These are phyloP conservation scores for Stereocaulon alpinum DNA, from an alignment of 495 filamentous ascomycete species.

Conservation along the genomic window DNA sequence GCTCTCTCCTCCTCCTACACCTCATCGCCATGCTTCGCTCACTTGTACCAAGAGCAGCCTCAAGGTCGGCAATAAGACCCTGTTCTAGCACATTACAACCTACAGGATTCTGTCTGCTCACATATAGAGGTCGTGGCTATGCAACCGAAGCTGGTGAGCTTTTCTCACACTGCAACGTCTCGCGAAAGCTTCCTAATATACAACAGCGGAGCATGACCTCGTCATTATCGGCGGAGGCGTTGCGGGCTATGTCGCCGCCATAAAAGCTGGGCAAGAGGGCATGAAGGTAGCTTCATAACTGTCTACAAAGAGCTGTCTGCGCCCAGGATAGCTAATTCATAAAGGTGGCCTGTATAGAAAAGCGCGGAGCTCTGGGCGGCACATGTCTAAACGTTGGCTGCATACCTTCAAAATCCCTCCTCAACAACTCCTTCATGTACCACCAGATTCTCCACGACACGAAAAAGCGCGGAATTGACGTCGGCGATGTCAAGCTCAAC, in stretches of 20 bases:
- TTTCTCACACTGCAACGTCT: background rate
- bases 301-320: background rate
- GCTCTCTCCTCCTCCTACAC: slow-evolving; percentile 17
- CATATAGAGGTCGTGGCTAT: slow-evolving; percentile 58
- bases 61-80: slow-evolving; percentile 52
- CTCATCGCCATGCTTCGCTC: slow-evolving; percentile 57
- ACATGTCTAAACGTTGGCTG: slow-evolving; percentile 99
- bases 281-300: slow-evolving; percentile 57
- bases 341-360: slow-evolving; percentile 97
- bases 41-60: slow-evolving; percentile 55
- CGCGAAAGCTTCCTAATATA: slow-evolving; percentile 4
- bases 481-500: slow-evolving; percentile 94
- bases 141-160: slow-evolving; percentile 69
- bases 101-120: slow-evolving; percentile 47
- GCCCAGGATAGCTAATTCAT: slow-evolving; percentile 9
- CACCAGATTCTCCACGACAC: slow-evolving; percentile 95
- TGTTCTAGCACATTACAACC: slow-evolving; percentile 39
- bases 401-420: slow-evolving; percentile 97
- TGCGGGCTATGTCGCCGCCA: slow-evolving; percentile 96
- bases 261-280: slow-evolving; percentile 96
- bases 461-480: slow-evolving; percentile 92
- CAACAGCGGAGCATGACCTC: slow-evolving; percentile 72
- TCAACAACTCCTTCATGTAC: slow-evolving; percentile 99
- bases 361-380: slow-evolving; percentile 87
- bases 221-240: slow-evolving; percentile 97